Percentiles rank a stretch among this genome's conserved stretches.
These are phyloP conservation scores for Vitrella brassicaformis DNA, from an alignment of 73 alveolate genomes.

Conservation along the genomic window DNA sequence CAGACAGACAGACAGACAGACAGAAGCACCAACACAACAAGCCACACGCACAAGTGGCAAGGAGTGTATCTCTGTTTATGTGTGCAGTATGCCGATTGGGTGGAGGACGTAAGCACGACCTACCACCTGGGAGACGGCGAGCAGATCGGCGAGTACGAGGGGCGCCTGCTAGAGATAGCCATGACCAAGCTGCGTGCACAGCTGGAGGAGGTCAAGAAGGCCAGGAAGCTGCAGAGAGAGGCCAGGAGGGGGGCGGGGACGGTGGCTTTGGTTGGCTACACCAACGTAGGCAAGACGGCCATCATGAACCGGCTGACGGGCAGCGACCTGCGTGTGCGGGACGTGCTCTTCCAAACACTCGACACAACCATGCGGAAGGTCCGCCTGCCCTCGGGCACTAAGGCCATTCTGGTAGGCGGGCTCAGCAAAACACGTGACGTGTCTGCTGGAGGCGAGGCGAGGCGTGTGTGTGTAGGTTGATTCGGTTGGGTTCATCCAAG, in stretches of 20 bases:
- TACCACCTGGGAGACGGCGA: too few species aligned
- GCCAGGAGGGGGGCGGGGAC: conserved; percentile 20
- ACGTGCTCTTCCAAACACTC: conserved; percentile 23
- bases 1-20: not conserved
- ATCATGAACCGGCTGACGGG: conserved; percentile 30
- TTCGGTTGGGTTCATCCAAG: conserved; percentile 29
- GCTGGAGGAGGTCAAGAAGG: not conserved
- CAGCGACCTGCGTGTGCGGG: conserved; percentile 20
- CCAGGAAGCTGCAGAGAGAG: conserved; percentile 5
- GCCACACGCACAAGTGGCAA: too few species aligned
- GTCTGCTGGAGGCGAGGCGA: too few species aligned
- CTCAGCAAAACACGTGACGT: not conserved
- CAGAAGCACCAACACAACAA: not conserved
- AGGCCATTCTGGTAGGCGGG: not conserved
- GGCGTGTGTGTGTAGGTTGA: conserved; percentile 13
- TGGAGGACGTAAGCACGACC: too few species aligned
- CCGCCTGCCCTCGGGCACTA: conserved; percentile 19
- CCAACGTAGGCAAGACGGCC: conserved; percentile 35
- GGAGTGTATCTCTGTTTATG: too few species aligned
- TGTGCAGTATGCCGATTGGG: too few species aligned
- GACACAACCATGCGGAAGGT: conserved; percentile 34
- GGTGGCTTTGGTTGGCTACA: conserved; percentile 33
- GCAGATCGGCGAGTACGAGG: too few species aligned
- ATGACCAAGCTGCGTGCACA: too few species aligned
- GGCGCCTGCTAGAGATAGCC: too few species aligned